These are phyloP conservation scores for Monosporozyma unispora DNA, from an alignment of 805 yeast genomes.

Conservation along the genomic window DNA sequence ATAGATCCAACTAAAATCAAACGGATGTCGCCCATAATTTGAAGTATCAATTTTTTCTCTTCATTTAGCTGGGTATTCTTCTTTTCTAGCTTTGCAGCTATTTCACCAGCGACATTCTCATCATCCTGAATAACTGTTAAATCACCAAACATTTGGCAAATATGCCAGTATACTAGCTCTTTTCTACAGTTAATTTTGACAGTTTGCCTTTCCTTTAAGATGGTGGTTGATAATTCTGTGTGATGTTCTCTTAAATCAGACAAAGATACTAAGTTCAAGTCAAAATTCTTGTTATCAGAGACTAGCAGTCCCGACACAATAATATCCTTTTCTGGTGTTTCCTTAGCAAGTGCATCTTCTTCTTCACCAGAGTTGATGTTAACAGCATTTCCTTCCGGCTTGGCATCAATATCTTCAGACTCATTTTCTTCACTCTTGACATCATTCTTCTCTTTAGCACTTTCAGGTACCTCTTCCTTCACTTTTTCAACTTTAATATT, in stretches of 20 bases:
- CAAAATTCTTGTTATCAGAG: conserved; percentile 70
- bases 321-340: conserved; percentile 32
- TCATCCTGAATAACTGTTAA: conserved; percentile 56
- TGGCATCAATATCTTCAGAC: not conserved
- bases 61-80: conserved; percentile 2
- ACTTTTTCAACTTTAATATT: conserved; percentile 14
- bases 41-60: conserved; percentile 38
- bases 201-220: conserved; percentile 73
- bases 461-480: conserved; percentile 34
- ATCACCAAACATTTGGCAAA: conserved; percentile 91
- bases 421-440: conserved; percentile 17
- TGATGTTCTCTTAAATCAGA: conserved; percentile 79
- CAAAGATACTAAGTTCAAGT: conserved; percentile 69
- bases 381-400: not conserved
- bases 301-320: conserved; percentile 76
- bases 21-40: conserved; percentile 56
- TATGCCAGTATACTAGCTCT: conserved; percentile 77
- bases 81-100: conserved; percentile 23
- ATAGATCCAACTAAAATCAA: conserved; percentile 40
- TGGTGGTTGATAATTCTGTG: conserved; percentile 76
- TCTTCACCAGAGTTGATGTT: not conserved
- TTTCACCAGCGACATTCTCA: conserved; percentile 26
- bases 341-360: conserved; percentile 29
- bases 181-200: conserved; percentile 72
- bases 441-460: not conserved